Evolutionary conservation across 371 early-diverging fungal species (phyloP).

Genomic region (Apophysomyces variabilis): DNA sequence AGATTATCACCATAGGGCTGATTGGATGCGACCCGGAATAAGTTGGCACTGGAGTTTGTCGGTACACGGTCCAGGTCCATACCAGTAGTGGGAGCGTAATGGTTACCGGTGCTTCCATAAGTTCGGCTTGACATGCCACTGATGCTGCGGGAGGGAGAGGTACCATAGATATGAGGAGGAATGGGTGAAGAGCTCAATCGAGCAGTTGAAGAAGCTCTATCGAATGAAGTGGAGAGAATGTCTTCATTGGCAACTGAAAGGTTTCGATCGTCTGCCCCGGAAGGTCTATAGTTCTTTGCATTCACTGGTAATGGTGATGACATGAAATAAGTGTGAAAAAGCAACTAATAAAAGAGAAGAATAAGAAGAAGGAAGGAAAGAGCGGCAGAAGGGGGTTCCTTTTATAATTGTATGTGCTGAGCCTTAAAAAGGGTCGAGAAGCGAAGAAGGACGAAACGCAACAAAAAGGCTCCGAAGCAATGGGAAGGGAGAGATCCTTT

Average conservation of each 20-base stretch:
- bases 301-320: conserved; percentile 56
- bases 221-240: conserved; percentile 37
- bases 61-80: conserved; percentile 37
- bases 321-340: conserved; percentile 23
- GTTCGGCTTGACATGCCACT: conserved; percentile 32
- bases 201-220: conserved; percentile 37
- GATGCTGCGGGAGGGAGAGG: conserved; percentile 31
- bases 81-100: background rate
- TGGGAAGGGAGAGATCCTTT: too few species aligned
- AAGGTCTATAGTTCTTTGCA: conserved; percentile 40
- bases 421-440: background rate
- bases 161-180: conserved; percentile 26
- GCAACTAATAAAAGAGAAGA: conserved; percentile 17
- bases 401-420: conserved; percentile 1
- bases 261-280: conserved; percentile 16
- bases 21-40: conserved; percentile 42
- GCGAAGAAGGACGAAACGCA: conserved; percentile 5
- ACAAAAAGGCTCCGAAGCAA: background rate
- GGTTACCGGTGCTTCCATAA: conserved; percentile 28
- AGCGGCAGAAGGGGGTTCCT: background rate
- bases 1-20: conserved; percentile 35
- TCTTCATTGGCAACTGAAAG: conserved; percentile 4
- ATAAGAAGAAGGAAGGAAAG: conserved; percentile 11
- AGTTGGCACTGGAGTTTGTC: conserved; percentile 27
- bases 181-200: conserved; percentile 42